These are phyloP conservation scores for Hysterium pulicare DNA, from an alignment of 2,329 filamentous ascomycete species.

Conservation along the genomic window DNA sequence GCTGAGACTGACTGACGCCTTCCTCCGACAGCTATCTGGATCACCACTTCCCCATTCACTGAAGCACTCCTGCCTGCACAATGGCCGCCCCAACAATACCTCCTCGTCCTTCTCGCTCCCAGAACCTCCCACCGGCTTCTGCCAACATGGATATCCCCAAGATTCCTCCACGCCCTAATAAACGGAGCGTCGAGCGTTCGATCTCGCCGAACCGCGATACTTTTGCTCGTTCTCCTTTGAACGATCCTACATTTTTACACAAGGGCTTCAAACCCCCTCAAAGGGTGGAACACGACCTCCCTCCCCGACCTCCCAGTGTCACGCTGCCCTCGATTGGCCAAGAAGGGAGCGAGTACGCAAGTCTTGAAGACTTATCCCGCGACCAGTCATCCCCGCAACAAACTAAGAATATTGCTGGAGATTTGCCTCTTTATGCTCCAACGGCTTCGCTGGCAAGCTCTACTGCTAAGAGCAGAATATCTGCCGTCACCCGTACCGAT, in stretches of 20 bases:
- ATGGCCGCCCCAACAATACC: slow-evolving; percentile 59
- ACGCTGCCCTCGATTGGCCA: slow-evolving; percentile 81
- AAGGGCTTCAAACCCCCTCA: slow-evolving; percentile 22
- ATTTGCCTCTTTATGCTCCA: slow-evolving; percentile 83
- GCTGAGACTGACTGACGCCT: background rate
- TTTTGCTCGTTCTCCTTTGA: slow-evolving; percentile 82
- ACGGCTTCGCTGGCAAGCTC: slow-evolving; percentile 78
- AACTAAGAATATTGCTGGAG: slow-evolving; percentile 72
- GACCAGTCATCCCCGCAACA: slow-evolving; percentile 58
- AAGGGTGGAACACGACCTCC: slow-evolving; percentile 37
- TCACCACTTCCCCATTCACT: background rate
- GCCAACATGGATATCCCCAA: slow-evolving; percentile 58
- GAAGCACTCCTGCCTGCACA: slow-evolving; percentile 12
- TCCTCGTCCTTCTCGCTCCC: slow-evolving; percentile 58
- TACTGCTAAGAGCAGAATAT: slow-evolving; percentile 79
- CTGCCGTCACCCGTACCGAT: slow-evolving; percentile 83
- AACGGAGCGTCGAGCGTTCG: slow-evolving; percentile 66
- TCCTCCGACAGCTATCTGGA: background rate
- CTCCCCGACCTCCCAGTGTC: slow-evolving; percentile 69
- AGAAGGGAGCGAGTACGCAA: slow-evolving; percentile 85
- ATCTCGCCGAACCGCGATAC: slow-evolving; percentile 72
- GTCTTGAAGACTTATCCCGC: slow-evolving; percentile 46
- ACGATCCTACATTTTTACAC: slow-evolving; percentile 60
- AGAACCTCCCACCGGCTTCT: slow-evolving; percentile 42
- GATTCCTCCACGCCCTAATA: slow-evolving; percentile 77